phyloP scores from a whole-genome alignment of 768 basidiomycete genomes.

The Xerocomellus intermedius region DNA sequence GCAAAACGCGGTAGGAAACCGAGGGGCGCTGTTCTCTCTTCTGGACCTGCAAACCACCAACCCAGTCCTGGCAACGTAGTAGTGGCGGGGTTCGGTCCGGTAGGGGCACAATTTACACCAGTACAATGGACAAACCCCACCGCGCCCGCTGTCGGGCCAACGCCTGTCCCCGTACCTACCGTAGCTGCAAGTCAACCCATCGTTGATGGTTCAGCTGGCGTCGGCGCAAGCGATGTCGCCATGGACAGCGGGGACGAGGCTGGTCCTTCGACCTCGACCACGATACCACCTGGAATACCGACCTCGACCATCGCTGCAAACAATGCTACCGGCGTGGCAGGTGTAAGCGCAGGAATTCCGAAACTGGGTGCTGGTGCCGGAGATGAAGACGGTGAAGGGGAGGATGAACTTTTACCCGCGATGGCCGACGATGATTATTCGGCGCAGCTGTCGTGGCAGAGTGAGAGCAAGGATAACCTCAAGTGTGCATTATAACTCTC shows the following conservation, averaged over 20 bases:
- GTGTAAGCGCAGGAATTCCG: not conserved
- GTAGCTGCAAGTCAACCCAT: conserved; percentile 9
- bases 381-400: conserved; percentile 64
- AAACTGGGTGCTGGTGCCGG: conserved; percentile 16
- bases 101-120: conserved; percentile 30
- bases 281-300: not conserved
- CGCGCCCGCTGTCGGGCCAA: conserved; percentile 1
- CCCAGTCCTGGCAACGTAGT: not conserved
- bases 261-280: conserved; percentile 11
- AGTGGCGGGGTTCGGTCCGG: not conserved
- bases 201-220: not conserved
- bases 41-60: conserved; percentile 15
- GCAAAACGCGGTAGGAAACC: conserved; percentile 29
- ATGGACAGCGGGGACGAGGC: conserved; percentile 24
- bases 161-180: conserved; percentile 13
- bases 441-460: conserved; percentile 78
- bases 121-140: conserved; percentile 39
- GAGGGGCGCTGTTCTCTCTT: conserved; percentile 12
- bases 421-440: conserved; percentile 92
- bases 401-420: conserved; percentile 75
- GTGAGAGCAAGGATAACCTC: conserved; percentile 84
- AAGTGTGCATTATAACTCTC: conserved; percentile 47
- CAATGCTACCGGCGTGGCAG: not conserved
- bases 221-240: conserved; percentile 1
- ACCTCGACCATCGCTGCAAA: not conserved